phyloP scores from a whole-genome alignment of 176 grass and related monocot species.

The Aegilops speltoides region DNA sequence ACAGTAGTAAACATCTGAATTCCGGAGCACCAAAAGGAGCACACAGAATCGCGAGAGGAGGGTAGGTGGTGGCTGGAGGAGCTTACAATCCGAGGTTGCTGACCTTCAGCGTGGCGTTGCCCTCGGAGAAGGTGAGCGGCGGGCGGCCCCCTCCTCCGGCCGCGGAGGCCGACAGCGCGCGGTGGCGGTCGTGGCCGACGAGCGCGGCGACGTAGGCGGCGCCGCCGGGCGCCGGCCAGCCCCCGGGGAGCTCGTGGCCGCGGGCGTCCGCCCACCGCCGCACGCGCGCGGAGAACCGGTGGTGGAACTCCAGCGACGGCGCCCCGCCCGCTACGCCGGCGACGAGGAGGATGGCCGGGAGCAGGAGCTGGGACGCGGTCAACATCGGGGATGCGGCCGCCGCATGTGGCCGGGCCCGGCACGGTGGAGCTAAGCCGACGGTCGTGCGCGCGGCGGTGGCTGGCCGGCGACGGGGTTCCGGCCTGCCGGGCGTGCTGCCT shows the following conservation, averaged over 20 bases:
- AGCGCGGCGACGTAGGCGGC: constrained; percentile 56
- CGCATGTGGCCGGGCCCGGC: not conserved
- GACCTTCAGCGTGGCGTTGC: constrained; percentile 67
- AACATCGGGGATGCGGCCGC: constrained; percentile 10
- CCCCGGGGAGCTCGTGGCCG: constrained; percentile 35
- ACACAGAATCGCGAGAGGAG: not conserved
- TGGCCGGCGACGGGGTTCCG: not conserved
- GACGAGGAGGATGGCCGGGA: not conserved
- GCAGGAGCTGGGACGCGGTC: not conserved
- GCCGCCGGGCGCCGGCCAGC: constrained; percentile 39
- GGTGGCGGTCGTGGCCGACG: constrained; percentile 51
- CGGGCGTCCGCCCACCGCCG: constrained; percentile 43
- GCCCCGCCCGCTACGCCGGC: not conserved
- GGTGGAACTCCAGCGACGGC: constrained; percentile 53
- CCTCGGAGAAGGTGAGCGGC: constrained; percentile 60
- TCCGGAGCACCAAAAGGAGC: not conserved
- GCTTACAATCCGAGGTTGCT: constrained; percentile 81
- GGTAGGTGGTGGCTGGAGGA: not conserved
- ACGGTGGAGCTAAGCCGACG: too few relatives aligned
- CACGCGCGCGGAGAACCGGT: constrained; percentile 60
- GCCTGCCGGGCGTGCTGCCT: not conserved
- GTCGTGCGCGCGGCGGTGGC: not conserved
- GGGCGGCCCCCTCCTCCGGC: not conserved
- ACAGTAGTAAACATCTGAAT: not conserved
- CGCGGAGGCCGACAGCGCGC: constrained; percentile 5